Base-by-base conservation (phyloP, 1,139 yeast species). In the Sugiyamaella japonica region DNA sequence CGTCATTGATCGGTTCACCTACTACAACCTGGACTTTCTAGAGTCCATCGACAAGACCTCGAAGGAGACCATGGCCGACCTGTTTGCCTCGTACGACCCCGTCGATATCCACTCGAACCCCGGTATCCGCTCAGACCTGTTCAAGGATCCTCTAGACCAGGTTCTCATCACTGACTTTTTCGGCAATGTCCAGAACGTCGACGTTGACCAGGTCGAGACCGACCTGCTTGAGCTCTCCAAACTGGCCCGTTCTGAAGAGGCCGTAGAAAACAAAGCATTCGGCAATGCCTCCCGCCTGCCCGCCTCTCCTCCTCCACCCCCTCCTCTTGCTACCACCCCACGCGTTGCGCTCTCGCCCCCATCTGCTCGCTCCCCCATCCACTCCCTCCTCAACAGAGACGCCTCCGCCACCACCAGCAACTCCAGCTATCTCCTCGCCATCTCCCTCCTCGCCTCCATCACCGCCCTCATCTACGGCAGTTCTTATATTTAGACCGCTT, bases 1-100 rank as follows among this genome's bases (percentile, higher is more conserved):
- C 0, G 97, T 93, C 10, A 93, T 93, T 67, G 99, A 93, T 70
- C 77, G 99, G 63, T 93, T 93, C 72, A 93, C 99, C 0, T 91
- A 90, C 71, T 90, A 83, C 71, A 91, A 91, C 46, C 77, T 95
- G 65, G 97, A 91, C 57, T 95, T 84, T 66, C 78, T 95, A 67
- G 99, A 93, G 71, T 63, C 71, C 43, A 82, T 90, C 40, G 85
- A 86, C 56, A 86, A 85, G 70, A 84, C 83, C 62, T 88, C 96
- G 1, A 77, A 82, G 43, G 75, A 76, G 55, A 89, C 98, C 1
- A 76, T 93, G 70, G 84, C 86, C 63, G 96, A 91, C 65, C 73
- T 95, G 57, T 89, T 93, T 67, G 91, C 81, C 51, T 86, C 86
- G 25, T 91, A 90, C 70, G 86, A 95, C 6, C 85, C 83, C 63